These are phyloP conservation scores for Stereum hirsutum DNA, from an alignment of 1,284 basidiomycete genomes.

Conservation along the genomic window DNA sequence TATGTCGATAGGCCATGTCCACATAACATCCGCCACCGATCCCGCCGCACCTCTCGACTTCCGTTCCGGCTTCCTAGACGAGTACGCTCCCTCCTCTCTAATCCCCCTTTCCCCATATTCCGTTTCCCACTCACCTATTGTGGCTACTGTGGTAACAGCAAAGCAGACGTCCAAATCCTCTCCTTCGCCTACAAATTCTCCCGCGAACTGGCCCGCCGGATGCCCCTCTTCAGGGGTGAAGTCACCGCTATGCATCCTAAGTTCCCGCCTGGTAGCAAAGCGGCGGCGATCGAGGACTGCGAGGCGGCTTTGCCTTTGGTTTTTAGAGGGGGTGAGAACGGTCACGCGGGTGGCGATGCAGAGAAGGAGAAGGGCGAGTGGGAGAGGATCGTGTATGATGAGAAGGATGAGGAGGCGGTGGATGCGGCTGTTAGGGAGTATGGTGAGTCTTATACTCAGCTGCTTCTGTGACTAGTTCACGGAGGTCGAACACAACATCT, in stretches of 20 bases:
- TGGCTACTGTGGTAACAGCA: slow-evolving; percentile 15
- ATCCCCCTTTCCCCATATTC: neutral
- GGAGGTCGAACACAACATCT: too few species aligned
- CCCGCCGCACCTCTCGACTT: slow-evolving; percentile 1
- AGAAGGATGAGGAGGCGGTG: slow-evolving; percentile 41
- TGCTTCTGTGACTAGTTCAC: slow-evolving; percentile 5
- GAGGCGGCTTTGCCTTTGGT: too few species aligned
- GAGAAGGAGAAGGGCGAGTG: slow-evolving; percentile 30
- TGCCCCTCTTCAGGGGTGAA: slow-evolving; percentile 27
- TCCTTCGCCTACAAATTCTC: slow-evolving; percentile 26
- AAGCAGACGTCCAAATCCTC: slow-evolving; percentile 35
- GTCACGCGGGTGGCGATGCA: slow-evolving; percentile 11
- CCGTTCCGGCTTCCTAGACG: slow-evolving; percentile 1
- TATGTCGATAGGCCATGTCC: neutral
- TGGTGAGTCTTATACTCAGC: slow-evolving; percentile 14
- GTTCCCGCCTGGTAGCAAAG: slow-evolving; percentile 30
- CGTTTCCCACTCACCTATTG: neutral
- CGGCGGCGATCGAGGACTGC: slow-evolving; percentile 20
- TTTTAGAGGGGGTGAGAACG: too few species aligned
- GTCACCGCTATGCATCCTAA: slow-evolving; percentile 17
- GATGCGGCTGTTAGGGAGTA: slow-evolving; percentile 29
- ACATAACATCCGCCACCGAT: neutral
- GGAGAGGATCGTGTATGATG: slow-evolving; percentile 39
- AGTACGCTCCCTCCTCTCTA: slow-evolving; percentile 1
- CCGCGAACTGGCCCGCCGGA: slow-evolving; percentile 25